phyloP scores from a whole-genome alignment of 768 basidiomycete genomes.

The Panus rudis region DNA sequence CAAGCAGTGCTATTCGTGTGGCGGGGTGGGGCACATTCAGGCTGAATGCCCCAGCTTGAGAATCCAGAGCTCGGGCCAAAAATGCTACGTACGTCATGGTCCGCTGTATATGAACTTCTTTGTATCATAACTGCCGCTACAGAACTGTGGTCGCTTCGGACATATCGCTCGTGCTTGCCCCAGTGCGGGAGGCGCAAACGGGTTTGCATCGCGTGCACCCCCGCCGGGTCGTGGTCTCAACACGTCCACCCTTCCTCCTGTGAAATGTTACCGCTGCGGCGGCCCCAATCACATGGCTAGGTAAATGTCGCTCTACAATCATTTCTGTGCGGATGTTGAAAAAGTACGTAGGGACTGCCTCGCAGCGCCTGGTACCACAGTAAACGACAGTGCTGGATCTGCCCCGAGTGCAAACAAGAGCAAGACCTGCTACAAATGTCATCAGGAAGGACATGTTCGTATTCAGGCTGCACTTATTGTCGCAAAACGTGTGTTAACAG shows the following conservation, averaged over 20 bases:
- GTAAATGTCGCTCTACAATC: slow-evolving; percentile 36
- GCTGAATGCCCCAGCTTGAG: slow-evolving; percentile 82
- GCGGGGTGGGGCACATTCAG: slow-evolving; percentile 86
- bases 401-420: slow-evolving; percentile 41
- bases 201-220: slow-evolving; percentile 61
- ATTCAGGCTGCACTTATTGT: neutral
- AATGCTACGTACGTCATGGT: slow-evolving; percentile 66
- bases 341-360: slow-evolving; percentile 79
- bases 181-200: slow-evolving; percentile 35
- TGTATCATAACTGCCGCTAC: too few relatives aligned
- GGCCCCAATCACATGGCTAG: slow-evolving; percentile 84
- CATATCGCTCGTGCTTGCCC: slow-evolving; percentile 79
- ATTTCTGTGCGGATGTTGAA: slow-evolving; percentile 2
- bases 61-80: slow-evolving; percentile 60
- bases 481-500: neutral
- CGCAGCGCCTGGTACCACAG: slow-evolving; percentile 55
- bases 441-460: slow-evolving; percentile 81
- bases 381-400: slow-evolving; percentile 38
- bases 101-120: too few relatives aligned
- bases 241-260: slow-evolving; percentile 68
- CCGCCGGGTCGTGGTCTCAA: slow-evolving; percentile 73
- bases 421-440: slow-evolving; percentile 87
- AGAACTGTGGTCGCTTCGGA: slow-evolving; percentile 79
- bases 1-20: slow-evolving; percentile 91
- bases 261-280: slow-evolving; percentile 87